These are phyloP conservation scores for Myxozyma kluyveri DNA, from an alignment of 805 yeast species.

Conservation along the genomic window DNA sequence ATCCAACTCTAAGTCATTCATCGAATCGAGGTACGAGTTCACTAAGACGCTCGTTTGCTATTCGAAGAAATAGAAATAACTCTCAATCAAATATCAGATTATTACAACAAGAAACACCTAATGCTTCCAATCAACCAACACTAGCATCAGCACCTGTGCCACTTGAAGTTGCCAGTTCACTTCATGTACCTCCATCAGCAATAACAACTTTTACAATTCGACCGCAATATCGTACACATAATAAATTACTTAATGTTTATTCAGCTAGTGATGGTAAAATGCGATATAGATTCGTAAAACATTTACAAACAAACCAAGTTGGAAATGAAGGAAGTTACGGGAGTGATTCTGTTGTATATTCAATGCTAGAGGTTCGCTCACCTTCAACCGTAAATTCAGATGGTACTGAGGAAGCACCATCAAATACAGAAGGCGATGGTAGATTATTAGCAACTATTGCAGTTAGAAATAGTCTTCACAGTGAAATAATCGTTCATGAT, in stretches of 20 bases:
- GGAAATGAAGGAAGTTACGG: background rate
- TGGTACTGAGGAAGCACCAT: background rate
- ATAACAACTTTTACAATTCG: slow-evolving; percentile 13
- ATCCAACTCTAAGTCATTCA: too few species aligned
- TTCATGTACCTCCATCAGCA: too few species aligned
- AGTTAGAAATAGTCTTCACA: background rate
- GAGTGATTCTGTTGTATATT: background rate
- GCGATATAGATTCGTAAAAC: slow-evolving; percentile 46
- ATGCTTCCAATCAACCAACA: too few species aligned
- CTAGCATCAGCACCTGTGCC: too few species aligned
- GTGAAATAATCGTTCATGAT: background rate
- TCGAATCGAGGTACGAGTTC: too few species aligned
- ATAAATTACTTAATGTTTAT: slow-evolving; percentile 32
- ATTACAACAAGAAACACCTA: too few species aligned
- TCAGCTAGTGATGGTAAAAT: slow-evolving; percentile 51
- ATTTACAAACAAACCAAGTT: background rate
- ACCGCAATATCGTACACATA: slow-evolving; percentile 14
- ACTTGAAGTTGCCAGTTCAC: too few species aligned
- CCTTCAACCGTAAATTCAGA: background rate
- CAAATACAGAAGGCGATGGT: background rate
- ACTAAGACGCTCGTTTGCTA: too few species aligned
- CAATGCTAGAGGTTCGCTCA: background rate
- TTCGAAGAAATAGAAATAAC: too few species aligned
- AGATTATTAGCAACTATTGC: background rate
- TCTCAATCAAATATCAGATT: too few species aligned